Evolutionary conservation across 2,329 filamentous ascomycete species (phyloP).

Genomic region (Lecanosticta acicola): DNA sequence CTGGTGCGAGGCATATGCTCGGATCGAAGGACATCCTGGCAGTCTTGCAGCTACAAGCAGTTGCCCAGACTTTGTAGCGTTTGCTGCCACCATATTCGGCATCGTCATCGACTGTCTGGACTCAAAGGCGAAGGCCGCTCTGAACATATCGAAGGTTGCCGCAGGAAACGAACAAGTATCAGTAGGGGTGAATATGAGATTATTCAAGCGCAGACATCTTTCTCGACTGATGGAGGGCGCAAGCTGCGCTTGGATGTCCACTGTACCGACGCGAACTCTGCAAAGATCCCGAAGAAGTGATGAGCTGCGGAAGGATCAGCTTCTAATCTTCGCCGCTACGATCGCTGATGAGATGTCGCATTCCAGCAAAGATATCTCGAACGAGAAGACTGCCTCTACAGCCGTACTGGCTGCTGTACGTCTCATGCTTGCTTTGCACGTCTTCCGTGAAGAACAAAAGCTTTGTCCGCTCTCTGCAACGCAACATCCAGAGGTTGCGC

Average conservation of each 20-base stretch:
- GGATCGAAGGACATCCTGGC: slow-evolving; percentile 15
- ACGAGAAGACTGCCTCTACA: background rate
- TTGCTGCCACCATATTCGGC: slow-evolving; percentile 37
- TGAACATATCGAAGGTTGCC: slow-evolving; percentile 25
- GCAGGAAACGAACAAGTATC: slow-evolving; percentile 9
- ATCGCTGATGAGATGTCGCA: slow-evolving; percentile 24
- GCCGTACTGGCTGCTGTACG: slow-evolving; percentile 17
- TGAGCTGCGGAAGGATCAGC: slow-evolving; percentile 22
- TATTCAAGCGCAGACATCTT: background rate
- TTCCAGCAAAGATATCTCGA: slow-evolving; percentile 1
- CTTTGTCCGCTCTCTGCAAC: slow-evolving; percentile 48
- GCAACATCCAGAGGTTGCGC: slow-evolving; percentile 47
- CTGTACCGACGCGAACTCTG: background rate
- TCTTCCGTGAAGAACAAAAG: slow-evolving; percentile 85
- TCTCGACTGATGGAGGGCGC: slow-evolving; percentile 1
- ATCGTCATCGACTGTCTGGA: slow-evolving; percentile 31
- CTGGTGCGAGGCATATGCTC: slow-evolving; percentile 28
- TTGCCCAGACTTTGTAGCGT: slow-evolving; percentile 33
- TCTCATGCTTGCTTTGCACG: slow-evolving; percentile 64
- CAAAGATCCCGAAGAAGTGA: slow-evolving; percentile 8
- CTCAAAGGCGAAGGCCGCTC: slow-evolving; percentile 23
- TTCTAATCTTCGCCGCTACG: slow-evolving; percentile 22
- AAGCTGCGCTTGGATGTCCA: slow-evolving; percentile 24
- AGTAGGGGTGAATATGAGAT: background rate
- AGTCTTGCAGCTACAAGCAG: slow-evolving; percentile 13